Conservation (phyloP, 306 rosid species). For the Canavalia gladiata region DNA sequence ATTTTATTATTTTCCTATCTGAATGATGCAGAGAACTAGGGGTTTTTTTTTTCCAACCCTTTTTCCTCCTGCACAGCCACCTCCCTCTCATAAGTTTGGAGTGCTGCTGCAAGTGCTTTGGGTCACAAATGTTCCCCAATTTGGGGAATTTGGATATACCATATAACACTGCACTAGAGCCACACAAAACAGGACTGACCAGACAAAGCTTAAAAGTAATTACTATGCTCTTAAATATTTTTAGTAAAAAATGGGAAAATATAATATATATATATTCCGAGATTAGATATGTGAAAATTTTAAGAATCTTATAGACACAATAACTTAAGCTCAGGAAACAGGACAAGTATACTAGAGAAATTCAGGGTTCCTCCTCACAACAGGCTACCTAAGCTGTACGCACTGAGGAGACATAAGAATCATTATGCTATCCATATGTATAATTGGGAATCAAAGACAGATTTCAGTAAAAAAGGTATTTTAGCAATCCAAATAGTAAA, state of each 20-base stretch:
- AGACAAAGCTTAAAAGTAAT: constrained; percentile 10
- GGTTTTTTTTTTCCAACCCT: constrained; percentile 2
- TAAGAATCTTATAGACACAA: constrained; percentile 17
- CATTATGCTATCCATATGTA: constrained; percentile 2
- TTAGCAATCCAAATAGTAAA: constrained; percentile 1
- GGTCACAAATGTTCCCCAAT: not conserved
- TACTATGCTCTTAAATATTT: not conserved
- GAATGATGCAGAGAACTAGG: not conserved
- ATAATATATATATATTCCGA: not conserved
- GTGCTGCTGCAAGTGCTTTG: not conserved
- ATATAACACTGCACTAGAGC: not conserved
- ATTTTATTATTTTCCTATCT: constrained; percentile 18
- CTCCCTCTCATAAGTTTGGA: not conserved
- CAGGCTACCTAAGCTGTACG: not conserved
- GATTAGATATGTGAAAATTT: not conserved
- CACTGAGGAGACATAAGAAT: constrained; percentile 8
- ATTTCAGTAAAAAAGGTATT: not conserved
- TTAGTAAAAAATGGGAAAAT: constrained; percentile 9
- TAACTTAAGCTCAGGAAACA: constrained; percentile 23
- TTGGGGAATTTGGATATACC: not conserved
- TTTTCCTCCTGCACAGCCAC: not conserved
- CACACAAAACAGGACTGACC: constrained; percentile 29
- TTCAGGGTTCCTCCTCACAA: constrained; percentile 15
- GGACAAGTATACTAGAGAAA: constrained; percentile 21
- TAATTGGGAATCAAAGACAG: constrained; percentile 12